Base-by-base conservation (phyloP, 352 stramenopile genomes). In the Chrysophaeum taylorii region DNA sequence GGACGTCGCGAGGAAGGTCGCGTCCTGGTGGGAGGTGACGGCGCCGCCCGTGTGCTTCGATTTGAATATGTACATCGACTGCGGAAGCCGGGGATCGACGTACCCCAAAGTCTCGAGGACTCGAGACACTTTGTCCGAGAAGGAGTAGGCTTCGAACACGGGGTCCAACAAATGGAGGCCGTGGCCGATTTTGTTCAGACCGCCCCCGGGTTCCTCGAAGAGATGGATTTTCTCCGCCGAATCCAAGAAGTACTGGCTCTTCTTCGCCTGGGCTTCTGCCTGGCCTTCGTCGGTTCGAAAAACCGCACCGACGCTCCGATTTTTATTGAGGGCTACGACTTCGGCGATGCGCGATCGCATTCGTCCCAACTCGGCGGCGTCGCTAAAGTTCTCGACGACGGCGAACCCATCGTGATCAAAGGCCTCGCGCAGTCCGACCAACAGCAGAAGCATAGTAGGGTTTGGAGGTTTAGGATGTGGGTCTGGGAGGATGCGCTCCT, bases 61-160 rank as follows among this genome's bases (percentile, higher is more conserved):
- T 77, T 98, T 98, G 82, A 97, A 96, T 77, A 97, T 97, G 79
- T 97, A 98, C 93, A 98, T 98, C 61, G 81, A 92, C 75, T 96
- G 91, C 62, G 94, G 90, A 0, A 92, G 82, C 37, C 95, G 82
- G 0, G 93, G 91, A 37, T 91, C 81, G 45, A 81, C 72, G 75
- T 92, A 97, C 1, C 84, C 83, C 29, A 98, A 82, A 29, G 87
- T 90, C 64, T 82, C 77, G 39, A 94, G 71, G 16, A 96, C 71
- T 18, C 85, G 76, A 33, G 83, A 42, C 18, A 97, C 82, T 66
- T 89, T 80, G 0, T 76, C 29, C 7, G 86, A 91, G 73, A 87
- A 87, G 43, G 84, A 88, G 63, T 96, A 92, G 1, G 81, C 72
- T 54, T 85, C 72, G 78, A 98, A 98, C 2, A 80, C 75, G 21